phyloP scores from a whole-genome alignment of 106 monocot species.

The Chionographis japonica region DNA sequence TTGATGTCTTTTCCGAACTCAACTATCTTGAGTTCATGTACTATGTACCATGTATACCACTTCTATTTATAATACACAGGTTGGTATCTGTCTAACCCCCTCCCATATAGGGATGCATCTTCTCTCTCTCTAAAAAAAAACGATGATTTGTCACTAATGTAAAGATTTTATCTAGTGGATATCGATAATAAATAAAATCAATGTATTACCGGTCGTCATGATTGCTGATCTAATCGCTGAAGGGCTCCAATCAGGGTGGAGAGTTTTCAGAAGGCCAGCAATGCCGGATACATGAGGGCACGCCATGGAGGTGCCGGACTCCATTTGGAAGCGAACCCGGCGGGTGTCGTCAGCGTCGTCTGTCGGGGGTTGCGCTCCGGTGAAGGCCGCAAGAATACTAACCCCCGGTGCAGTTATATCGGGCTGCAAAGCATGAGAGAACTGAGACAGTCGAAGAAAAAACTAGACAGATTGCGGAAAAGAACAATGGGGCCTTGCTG shows the following conservation, averaged over 20 bases:
- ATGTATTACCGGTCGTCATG: slow-evolving; percentile 38
- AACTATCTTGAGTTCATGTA: too few relatives aligned
- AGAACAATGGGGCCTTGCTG: neutral
- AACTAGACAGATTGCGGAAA: neutral
- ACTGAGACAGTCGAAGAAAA: neutral
- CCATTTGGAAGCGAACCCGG: slow-evolving; percentile 18
- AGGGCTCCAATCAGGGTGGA: slow-evolving; percentile 56
- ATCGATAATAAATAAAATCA: neutral
- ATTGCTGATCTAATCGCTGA: slow-evolving; percentile 46
- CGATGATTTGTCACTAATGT: too few relatives aligned
- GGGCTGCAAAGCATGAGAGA: slow-evolving; percentile 23
- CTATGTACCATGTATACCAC: too few relatives aligned
- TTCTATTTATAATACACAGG: too few relatives aligned
- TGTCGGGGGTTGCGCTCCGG: slow-evolving; percentile 9
- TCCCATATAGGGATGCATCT: too few relatives aligned
- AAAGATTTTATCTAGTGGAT: too few relatives aligned
- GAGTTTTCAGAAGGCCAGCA: slow-evolving; percentile 45
- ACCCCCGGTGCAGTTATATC: slow-evolving; percentile 63
- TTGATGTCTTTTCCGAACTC: too few relatives aligned
- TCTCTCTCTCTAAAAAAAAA: too few relatives aligned
- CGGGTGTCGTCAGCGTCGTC: slow-evolving; percentile 18
- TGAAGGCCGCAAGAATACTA: slow-evolving; percentile 40
- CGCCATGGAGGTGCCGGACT: slow-evolving; percentile 61
- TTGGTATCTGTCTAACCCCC: too few relatives aligned
- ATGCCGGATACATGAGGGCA: slow-evolving; percentile 55